Base-by-base conservation (phyloP, 2,329 filamentous ascomycete genomes). In the Sporothrix mexicana region DNA sequence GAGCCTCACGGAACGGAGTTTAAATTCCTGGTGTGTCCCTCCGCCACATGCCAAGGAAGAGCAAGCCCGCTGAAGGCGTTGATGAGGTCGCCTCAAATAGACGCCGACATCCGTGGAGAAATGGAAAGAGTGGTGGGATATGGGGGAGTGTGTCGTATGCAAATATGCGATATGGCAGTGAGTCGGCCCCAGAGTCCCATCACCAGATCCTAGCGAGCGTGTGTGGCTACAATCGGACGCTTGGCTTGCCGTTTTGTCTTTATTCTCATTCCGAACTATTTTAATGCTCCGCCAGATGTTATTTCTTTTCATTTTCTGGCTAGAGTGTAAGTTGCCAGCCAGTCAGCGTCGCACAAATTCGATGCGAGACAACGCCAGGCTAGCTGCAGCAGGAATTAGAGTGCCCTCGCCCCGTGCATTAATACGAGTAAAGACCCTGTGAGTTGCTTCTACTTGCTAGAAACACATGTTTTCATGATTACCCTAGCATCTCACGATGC, bases 41-140 rank as follows among this genome's bases (percentile, higher is more conserved):
- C 61, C 61, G 61, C 61, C 61, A 17, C 41, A 45, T 41, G 61
- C 61, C 61, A 47, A 64, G 61, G 61, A 41, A 64, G 43, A 45
- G 15, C 25, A 13, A 47, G 41, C 41, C 41, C 20, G 23, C 41
- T 47, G 36, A 62, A 62, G 6, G 15, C 59, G 8, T 23, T 36
- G 30, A 15, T n/a, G 55, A 12, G 17, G 25, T 59, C 25, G 55
- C 55, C 25, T 3, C 25, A 17, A 51, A 17, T 51, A 51, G 15
- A 59, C 57, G 43, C 2, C 45, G 41, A 41, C 41, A n/a, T 10
- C 41, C 20, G 61, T 41, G 55, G 61, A 47, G 47, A 64, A 41
- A 12, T n/a, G 59, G 8, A 10, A 66, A 15, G 4, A 9, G 55
- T 10, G 12, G 7, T 15, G 45, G 45, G 15, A 15, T 51, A 51